Percentiles rank a stretch among this genome's conserved stretches.
Conservation (phyloP, 176 grass and related monocot species). For the Pontederia crassipes region DNA sequence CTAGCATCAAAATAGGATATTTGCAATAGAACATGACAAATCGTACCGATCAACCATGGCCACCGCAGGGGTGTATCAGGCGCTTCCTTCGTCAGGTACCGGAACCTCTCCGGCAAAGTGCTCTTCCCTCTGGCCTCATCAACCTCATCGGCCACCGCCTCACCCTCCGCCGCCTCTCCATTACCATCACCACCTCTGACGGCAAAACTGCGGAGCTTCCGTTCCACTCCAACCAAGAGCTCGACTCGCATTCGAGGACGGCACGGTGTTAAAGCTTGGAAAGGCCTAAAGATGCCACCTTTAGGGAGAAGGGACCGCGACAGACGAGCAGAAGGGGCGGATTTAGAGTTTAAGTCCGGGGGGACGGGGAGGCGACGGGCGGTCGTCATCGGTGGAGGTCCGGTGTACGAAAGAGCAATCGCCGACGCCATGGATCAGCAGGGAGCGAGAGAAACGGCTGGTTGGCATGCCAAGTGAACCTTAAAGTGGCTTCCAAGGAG, state of each 20-base stretch:
- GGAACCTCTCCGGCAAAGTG: conserved; percentile 35
- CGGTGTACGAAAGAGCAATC: neutral
- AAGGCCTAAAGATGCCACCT: neutral
- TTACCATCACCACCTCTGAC: neutral
- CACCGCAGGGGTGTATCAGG: conserved; percentile 24
- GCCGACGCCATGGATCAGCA: conserved; percentile 9
- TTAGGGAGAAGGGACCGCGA: neutral
- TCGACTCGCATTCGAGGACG: neutral
- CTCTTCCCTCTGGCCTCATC: conserved; percentile 56
- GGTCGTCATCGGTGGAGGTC: neutral
- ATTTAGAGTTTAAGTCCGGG: neutral
- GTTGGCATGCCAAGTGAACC: neutral
- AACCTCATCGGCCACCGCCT: conserved; percentile 19
- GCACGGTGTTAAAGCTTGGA: neutral
- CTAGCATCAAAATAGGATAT: neutral
- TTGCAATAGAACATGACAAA: too few species aligned
- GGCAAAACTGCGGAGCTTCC: neutral
- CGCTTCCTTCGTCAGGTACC: conserved; percentile 17
- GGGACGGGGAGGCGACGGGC: neutral
- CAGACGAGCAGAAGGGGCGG: conserved; percentile 5
- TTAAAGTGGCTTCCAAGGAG: neutral
- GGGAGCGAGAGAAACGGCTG: neutral
- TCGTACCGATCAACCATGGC: conserved; percentile 22
- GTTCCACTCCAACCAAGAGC: neutral
- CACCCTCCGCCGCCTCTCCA: conserved; percentile 12